These are phyloP conservation scores for Yamadazyma spencermartinsiae DNA, from an alignment of 1,139 yeast species.

Conservation along the genomic window DNA sequence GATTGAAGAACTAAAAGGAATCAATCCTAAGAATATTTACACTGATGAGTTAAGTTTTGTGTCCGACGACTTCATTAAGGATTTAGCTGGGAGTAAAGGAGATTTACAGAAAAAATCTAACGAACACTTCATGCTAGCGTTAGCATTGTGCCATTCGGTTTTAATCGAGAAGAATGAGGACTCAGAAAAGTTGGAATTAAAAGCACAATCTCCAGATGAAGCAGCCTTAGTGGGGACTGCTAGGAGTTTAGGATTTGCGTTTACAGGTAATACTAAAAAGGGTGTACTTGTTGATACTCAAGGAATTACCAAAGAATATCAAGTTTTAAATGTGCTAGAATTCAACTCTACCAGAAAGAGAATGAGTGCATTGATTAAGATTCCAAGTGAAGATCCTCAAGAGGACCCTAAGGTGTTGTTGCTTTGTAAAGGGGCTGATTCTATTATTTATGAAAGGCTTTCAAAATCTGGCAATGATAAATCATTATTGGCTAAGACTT, in stretches of 20 bases:
- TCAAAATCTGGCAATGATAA: constrained; percentile 33
- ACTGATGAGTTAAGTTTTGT: constrained; percentile 49
- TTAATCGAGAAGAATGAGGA: constrained; percentile 47
- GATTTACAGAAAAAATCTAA: constrained; percentile 36
- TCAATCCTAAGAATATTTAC: constrained; percentile 25
- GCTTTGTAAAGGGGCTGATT: constrained; percentile 53
- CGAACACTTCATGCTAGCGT: constrained; percentile 52
- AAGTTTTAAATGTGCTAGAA: constrained; percentile 51
- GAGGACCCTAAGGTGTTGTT: constrained; percentile 42
- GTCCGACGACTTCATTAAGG: constrained; percentile 46
- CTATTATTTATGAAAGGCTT: constrained; percentile 44
- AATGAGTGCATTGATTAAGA: constrained; percentile 88
- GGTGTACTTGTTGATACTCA: constrained; percentile 45
- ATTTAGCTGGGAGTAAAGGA: constrained; percentile 30
- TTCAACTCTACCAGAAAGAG: constrained; percentile 59
- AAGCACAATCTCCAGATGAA: constrained; percentile 68
- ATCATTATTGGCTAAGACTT: constrained; percentile 33
- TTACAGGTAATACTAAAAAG: constrained; percentile 46
- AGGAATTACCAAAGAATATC: constrained; percentile 46
- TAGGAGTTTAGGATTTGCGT: constrained; percentile 53
- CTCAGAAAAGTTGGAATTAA: constrained; percentile 38
- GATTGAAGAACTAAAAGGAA: constrained; percentile 28
- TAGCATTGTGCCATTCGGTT: constrained; percentile 63
- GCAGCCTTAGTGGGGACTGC: constrained; percentile 65
- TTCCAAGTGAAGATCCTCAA: constrained; percentile 35